Conservation (phyloP, 768 basidiomycete species). For the Tricholoma flavovirens region DNA sequence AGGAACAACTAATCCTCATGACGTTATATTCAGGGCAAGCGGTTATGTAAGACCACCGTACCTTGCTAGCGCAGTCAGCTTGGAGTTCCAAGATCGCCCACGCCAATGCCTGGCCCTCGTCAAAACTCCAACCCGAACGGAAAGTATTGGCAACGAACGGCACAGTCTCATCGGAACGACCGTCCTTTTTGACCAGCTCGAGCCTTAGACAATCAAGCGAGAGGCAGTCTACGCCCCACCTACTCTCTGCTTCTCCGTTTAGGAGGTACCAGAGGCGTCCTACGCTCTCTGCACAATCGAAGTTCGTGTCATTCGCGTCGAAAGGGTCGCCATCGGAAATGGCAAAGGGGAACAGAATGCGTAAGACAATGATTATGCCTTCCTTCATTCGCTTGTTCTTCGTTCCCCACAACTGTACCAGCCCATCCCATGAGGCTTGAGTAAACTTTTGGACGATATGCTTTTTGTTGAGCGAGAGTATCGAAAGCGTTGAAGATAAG, state of each 20-base stretch:
- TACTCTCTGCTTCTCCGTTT: constrained; percentile 55
- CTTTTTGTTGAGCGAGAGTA: constrained; percentile 73
- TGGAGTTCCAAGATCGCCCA: constrained; percentile 81
- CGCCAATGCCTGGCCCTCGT: constrained; percentile 57
- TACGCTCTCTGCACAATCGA: constrained; percentile 43
- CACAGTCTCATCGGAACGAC: constrained; percentile 14
- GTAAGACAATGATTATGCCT: constrained; percentile 67
- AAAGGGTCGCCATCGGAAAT: constrained; percentile 28
- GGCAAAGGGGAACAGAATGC: constrained; percentile 68
- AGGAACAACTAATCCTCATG: constrained; percentile 48
- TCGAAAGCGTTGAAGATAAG: constrained; percentile 62
- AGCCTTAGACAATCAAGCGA: constrained; percentile 63
- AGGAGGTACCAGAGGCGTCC: constrained; percentile 50
- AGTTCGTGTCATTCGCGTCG: constrained; percentile 13
- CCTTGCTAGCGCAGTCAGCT: constrained; percentile 71
- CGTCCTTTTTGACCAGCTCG: constrained; percentile 28
- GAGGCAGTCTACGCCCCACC: constrained; percentile 61
- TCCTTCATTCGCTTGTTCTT: constrained; percentile 78
- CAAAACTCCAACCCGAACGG: constrained; percentile 69
- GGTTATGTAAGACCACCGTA: constrained; percentile 22
- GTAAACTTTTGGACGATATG: constrained; percentile 57
- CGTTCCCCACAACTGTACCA: constrained; percentile 73
- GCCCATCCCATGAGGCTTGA: constrained; percentile 48
- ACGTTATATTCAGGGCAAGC: not conserved
- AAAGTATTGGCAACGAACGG: constrained; percentile 61